Evolutionary conservation across 2,329 filamentous ascomycete genomes (phyloP), one percentile per base, ranked within the genome.

Genomic region (Parascedosporium putredinis): DNA sequence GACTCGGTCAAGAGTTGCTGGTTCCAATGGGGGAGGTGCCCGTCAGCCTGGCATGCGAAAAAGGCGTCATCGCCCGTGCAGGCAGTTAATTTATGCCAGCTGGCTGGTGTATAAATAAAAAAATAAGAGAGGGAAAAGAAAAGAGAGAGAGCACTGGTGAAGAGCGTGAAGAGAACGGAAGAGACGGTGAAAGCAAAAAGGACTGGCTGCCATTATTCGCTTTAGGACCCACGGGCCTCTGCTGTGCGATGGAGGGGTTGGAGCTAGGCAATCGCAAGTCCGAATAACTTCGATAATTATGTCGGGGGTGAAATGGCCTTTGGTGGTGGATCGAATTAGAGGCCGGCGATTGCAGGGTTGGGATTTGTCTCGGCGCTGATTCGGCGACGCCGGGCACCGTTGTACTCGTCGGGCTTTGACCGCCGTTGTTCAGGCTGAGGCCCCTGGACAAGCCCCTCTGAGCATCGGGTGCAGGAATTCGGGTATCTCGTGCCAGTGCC

Each of bases 401-500:
- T n/a, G 43, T 45, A 3, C 23, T 16, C 43, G 44, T 27, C 3
- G 29, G 44, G 14, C 10, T 23, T 42, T 42, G 38, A n/a, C n/a
- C n/a, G 38, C 38, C 20, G 18, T 20, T 42, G 16, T 16, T 42
- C 38, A 22, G 20, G n/a, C n/a, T n/a, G n/a, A n/a, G n/a, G 12
- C 12, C 23, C 20, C 38, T 50, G 16, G 16, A 20, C 12, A 50
- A n/a, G 16, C 24, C 36, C 24, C 20, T n/a, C 23, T 31, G 9
- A 50, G 27, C 6, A 27, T 27, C n/a, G 69, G 68, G 53, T 75
- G 77, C 33, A 81, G 65, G 44, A 72, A 72, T 40, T 75, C 73
- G 14, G 79, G 79, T 10, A 82, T 73, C 22, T 78, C 73, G 34
- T 72, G 62, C 79, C 78, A 83, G 53, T 71, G 70, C 42, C 75